These are phyloP conservation scores for Tetracladium marchalianum DNA, from an alignment of 495 filamentous ascomycete species.

Conservation along the genomic window DNA sequence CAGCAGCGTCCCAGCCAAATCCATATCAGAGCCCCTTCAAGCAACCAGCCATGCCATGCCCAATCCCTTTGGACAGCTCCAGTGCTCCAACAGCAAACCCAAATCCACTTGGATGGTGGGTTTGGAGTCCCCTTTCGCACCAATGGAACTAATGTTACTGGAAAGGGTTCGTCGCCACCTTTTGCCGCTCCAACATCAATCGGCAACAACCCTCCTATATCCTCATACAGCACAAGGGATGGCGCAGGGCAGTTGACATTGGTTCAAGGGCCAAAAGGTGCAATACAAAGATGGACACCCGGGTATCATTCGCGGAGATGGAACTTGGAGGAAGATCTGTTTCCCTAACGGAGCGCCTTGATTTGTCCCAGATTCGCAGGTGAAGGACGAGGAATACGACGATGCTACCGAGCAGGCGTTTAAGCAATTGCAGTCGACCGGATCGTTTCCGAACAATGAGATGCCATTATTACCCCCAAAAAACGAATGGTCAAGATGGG, in stretches of 20 bases:
- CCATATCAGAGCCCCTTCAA: constrained; percentile 8
- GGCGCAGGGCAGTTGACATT: constrained; percentile 4
- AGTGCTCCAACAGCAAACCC: neutral
- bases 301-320: constrained; percentile 4
- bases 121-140: neutral
- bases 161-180: neutral
- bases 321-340: constrained; percentile 18
- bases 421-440: constrained; percentile 2
- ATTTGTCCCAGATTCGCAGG: constrained; percentile 3
- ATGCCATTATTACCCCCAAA: constrained; percentile 20
- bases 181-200: neutral
- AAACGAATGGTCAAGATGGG: constrained; percentile 17
- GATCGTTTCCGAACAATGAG: constrained; percentile 10
- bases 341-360: constrained; percentile 19
- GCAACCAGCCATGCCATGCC: neutral
- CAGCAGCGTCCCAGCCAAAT: constrained; percentile 2
- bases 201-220: constrained; percentile 2
- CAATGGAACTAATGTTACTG: neutral
- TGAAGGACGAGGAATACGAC: constrained; percentile 10
- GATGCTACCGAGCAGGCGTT: constrained; percentile 12
- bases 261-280: constrained; percentile 19
- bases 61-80: constrained; percentile 8
- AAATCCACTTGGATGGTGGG: neutral
- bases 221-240: constrained; percentile 9
- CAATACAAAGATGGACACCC: constrained; percentile 13